These are phyloP conservation scores for Yamadazyma triangularis DNA, from an alignment of 1,139 yeast genomes.

Conservation along the genomic window DNA sequence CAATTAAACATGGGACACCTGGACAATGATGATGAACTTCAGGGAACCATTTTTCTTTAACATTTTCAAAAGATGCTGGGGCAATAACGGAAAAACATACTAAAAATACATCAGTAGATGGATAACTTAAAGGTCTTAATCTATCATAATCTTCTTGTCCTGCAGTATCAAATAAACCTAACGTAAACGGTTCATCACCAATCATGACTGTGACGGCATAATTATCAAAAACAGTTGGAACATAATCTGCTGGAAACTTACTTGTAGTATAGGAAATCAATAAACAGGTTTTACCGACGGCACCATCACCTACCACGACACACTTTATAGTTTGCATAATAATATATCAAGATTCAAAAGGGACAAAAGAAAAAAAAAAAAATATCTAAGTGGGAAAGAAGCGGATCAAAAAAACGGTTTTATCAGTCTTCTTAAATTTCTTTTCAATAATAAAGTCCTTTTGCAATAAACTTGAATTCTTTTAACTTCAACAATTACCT, in stretches of 20 bases:
- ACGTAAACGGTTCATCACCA: conserved; percentile 96
- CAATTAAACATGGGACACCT: conserved; percentile 90
- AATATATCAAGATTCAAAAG: background rate
- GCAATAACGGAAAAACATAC: conserved; percentile 94
- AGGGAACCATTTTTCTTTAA: conserved; percentile 97
- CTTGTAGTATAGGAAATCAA: conserved; percentile 86
- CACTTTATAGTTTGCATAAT: conserved; percentile 85
- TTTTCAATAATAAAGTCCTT: no score
- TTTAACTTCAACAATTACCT: no score
- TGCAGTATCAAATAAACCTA: conserved; percentile 95
- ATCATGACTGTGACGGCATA: conserved; percentile 98
- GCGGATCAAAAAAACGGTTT: no score
- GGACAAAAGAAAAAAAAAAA: conserved; percentile 3
- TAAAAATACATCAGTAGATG: conserved; percentile 93
- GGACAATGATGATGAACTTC: conserved; percentile 98
- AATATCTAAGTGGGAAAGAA: no score
- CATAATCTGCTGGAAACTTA: conserved; percentile 84
- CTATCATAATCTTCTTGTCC: conserved; percentile 99
- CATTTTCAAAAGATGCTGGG: conserved; percentile 97
- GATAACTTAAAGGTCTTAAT: conserved; percentile 92
- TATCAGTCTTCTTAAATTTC: no score
- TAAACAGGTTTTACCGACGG: conserved; percentile 90
- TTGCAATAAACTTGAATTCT: no score
- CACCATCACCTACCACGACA: conserved; percentile 98
- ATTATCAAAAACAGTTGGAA: conserved; percentile 91